Evolutionary conservation across 208 protist genomes (phyloP).

Genomic region (Leishmania aethiopica): DNA sequence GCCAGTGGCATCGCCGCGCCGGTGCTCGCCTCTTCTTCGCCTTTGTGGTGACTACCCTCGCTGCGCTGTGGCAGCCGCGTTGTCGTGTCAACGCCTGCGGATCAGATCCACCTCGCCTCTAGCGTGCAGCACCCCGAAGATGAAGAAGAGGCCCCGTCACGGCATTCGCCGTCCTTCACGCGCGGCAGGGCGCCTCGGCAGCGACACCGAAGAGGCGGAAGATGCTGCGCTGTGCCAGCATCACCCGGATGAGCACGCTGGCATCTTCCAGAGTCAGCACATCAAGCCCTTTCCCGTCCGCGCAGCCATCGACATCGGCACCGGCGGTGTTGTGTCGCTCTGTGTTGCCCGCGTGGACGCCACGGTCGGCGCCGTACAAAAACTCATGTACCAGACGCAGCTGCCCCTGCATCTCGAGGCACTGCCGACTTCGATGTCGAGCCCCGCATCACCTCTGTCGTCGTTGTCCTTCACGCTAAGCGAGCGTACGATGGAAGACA

Average conservation of each 20-base stretch:
- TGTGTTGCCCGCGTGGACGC: constrained; percentile 84
- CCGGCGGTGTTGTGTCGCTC: constrained; percentile 69
- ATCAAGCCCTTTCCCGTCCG: constrained; percentile 84
- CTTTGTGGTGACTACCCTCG: neutral
- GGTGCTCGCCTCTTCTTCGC: neutral
- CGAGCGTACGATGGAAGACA: constrained; percentile 60
- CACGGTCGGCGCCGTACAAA: constrained; percentile 37
- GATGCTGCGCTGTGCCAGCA: neutral
- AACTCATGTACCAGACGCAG: constrained; percentile 83
- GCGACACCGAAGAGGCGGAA: neutral
- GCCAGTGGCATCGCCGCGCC: neutral
- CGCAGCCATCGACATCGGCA: constrained; percentile 88
- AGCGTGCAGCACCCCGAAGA: neutral
- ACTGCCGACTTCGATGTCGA: neutral
- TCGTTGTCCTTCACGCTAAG: constrained; percentile 50
- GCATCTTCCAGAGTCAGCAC: constrained; percentile 78
- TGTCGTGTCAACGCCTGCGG: neutral
- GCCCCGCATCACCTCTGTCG: neutral
- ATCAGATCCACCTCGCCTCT: neutral
- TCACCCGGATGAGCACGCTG: constrained; percentile 21
- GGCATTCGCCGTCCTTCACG: neutral
- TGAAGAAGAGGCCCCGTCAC: neutral
- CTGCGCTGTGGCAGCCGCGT: neutral
- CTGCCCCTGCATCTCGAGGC: constrained; percentile 68
- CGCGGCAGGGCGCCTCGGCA: neutral